phyloP scores from a whole-genome alignment of 441 rosid genomes.

The Pelargonium citronellum region DNA sequence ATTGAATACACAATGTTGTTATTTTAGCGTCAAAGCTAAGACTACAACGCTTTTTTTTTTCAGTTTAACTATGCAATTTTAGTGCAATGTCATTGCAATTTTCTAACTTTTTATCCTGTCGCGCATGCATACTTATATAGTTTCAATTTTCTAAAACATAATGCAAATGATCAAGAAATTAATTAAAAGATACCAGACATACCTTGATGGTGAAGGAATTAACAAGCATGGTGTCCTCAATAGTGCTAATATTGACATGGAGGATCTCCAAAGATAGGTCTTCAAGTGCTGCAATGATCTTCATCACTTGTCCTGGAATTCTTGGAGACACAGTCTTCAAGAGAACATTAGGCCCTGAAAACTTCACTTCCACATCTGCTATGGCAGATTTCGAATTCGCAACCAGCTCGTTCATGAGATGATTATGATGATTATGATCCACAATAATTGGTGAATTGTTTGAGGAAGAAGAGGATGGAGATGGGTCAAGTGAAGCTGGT shows the following conservation, averaged over 20 bases:
- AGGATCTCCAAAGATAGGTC: conserved; percentile 80
- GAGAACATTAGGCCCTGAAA: conserved; percentile 68
- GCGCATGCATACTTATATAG: too few relatives aligned
- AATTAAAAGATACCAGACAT: conserved; percentile 4
- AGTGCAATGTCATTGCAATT: too few relatives aligned
- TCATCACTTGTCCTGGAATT: conserved; percentile 75
- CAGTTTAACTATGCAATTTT: too few relatives aligned
- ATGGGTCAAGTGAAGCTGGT: conserved; percentile 36
- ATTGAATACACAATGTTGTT: too few relatives aligned
- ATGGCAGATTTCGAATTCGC: conserved; percentile 74
- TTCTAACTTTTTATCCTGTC: too few relatives aligned
- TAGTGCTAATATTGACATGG: conserved; percentile 46
- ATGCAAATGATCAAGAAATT: not conserved
- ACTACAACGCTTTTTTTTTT: too few relatives aligned
- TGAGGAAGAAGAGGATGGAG: conserved; percentile 62
- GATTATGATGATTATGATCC: too few relatives aligned
- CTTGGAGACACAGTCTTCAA: conserved; percentile 67
- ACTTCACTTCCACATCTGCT: conserved; percentile 91
- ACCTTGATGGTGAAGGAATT: conserved; percentile 97
- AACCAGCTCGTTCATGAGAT: conserved; percentile 54
- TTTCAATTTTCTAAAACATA: too few relatives aligned
- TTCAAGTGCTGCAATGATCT: conserved; percentile 66
- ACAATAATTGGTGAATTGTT: conserved; percentile 14
- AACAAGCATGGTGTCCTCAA: conserved; percentile 62
- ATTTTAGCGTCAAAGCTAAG: too few relatives aligned